Evolutionary conservation across 148 eudicot species (phyloP).

Genomic region (Silene uniflora): DNA sequence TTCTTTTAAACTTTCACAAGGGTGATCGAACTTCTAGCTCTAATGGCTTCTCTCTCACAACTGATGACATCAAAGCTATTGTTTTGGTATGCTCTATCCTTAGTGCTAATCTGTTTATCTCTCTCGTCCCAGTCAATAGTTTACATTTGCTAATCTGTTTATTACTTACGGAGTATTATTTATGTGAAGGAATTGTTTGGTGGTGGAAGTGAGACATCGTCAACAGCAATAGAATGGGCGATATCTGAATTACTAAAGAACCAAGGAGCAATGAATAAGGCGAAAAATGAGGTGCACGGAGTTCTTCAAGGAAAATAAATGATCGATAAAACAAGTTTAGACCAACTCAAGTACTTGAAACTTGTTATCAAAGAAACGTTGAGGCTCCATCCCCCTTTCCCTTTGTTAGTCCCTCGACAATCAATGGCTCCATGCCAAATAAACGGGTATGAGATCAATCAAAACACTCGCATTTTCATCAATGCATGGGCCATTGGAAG

Average conservation of each 20-base stretch:
- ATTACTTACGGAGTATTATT: no score
- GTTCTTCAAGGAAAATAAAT: constrained; percentile 5
- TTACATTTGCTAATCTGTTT: no score
- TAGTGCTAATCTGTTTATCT: no score
- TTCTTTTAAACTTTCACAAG: constrained; percentile 22
- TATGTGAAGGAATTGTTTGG: constrained; percentile 10
- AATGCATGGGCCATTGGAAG: constrained; percentile 29
- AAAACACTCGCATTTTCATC: constrained; percentile 21
- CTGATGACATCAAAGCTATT: constrained; percentile 25
- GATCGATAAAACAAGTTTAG: constrained; percentile 3
- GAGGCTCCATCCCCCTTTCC: constrained; percentile 34
- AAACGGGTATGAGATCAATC: constrained; percentile 8
- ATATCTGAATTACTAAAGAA: constrained; percentile 36
- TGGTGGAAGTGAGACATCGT: constrained; percentile 36
- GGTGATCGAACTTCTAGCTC: not conserved
- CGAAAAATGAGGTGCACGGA: constrained; percentile 25
- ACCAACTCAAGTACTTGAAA: constrained; percentile 26
- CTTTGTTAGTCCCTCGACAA: constrained; percentile 26
- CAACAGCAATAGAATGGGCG: constrained; percentile 31
- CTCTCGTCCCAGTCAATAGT: no score
- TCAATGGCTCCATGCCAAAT: constrained; percentile 15
- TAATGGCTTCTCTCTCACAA: constrained; percentile 19
- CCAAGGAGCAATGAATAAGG: constrained; percentile 26
- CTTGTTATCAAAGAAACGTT: constrained; percentile 27
- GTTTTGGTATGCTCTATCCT: constrained; percentile 5